Evolutionary conservation across 2,329 filamentous ascomycete genomes (phyloP).

Genomic region (Dothiorella sarmentorum): DNA sequence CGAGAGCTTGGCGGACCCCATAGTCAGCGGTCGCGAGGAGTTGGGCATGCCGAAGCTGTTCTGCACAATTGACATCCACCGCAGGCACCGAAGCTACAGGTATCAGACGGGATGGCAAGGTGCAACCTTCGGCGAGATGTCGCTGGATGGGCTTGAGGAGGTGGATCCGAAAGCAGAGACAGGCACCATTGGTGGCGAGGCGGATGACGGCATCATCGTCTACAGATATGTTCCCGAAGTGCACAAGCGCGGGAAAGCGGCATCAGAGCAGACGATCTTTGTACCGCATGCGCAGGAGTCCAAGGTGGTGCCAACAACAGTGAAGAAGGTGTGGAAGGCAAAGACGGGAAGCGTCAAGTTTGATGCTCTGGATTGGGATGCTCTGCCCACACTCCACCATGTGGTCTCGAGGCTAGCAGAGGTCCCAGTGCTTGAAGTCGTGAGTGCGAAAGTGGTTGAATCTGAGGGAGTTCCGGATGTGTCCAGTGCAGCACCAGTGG

Average conservation of each 20-base stretch:
- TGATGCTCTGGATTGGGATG: conserved; percentile 50
- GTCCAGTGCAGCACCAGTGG: conserved; percentile 33
- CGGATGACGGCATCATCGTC: conserved; percentile 51
- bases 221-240: conserved; percentile 58
- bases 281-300: conserved; percentile 33
- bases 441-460: conserved; percentile 55
- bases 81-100: conserved; percentile 35
- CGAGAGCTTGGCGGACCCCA: conserved; percentile 58
- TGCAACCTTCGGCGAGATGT: conserved; percentile 32
- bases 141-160: conserved; percentile 26
- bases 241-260: conserved; percentile 47
- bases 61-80: conserved; percentile 48
- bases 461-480: conserved; percentile 53
- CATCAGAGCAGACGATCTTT: conserved; percentile 53
- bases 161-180: conserved; percentile 14
- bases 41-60: conserved; percentile 61
- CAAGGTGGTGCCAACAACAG: conserved; percentile 32
- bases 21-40: conserved; percentile 58
- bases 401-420: conserved; percentile 51
- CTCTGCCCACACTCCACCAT: conserved; percentile 60
- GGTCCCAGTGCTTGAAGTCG: conserved; percentile 55
- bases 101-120: conserved; percentile 41
- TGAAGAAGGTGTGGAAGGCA: conserved; percentile 36
- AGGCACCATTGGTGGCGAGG: conserved; percentile 15
- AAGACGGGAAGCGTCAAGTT: conserved; percentile 47